These are phyloP conservation scores for Rhodotorula babjevae DNA, from an alignment of 768 basidiomycete genomes.

Conservation along the genomic window DNA sequence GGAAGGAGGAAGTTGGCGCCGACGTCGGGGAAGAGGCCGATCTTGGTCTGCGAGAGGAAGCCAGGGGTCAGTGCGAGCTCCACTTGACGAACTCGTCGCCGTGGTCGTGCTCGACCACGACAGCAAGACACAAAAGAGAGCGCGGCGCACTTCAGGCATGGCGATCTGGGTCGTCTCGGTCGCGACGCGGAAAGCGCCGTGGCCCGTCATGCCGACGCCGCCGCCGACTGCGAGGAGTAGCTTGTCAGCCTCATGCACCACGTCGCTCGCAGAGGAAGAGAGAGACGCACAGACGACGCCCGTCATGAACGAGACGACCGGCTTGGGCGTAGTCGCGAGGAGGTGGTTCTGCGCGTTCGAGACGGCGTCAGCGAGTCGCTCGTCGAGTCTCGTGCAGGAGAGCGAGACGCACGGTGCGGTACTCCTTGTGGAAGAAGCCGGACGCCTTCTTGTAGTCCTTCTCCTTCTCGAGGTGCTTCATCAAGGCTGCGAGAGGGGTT, in stretches of 20 bases:
- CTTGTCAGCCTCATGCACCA: slow-evolving; percentile 48
- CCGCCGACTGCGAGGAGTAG: slow-evolving; percentile 63
- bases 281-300: slow-evolving; percentile 61
- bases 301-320: slow-evolving; percentile 86
- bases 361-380: not conserved
- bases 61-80: too few species aligned
- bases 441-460: slow-evolving; percentile 62
- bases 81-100: too few species aligned
- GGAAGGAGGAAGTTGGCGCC: slow-evolving; percentile 86
- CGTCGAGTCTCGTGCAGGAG: slow-evolving; percentile 9
- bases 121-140: too few species aligned
- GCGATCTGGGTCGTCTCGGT: slow-evolving; percentile 87
- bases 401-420: slow-evolving; percentile 36
- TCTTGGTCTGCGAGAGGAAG: slow-evolving; percentile 42
- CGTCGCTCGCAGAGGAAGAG: not conserved
- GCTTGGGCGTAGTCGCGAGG: slow-evolving; percentile 54
- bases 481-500: slow-evolving; percentile 16
- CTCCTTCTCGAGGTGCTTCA: slow-evolving; percentile 46
- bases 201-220: slow-evolving; percentile 78
- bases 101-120: too few species aligned
- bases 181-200: slow-evolving; percentile 84
- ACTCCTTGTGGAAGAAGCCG: slow-evolving; percentile 85
- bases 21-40: slow-evolving; percentile 68
- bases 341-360: slow-evolving; percentile 21
- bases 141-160: slow-evolving; percentile 80